Percentiles rank a stretch among this genome's conserved stretches.
phyloP scores from a whole-genome alignment of 805 yeast genomes.

The Yarrowia osloensis region DNA sequence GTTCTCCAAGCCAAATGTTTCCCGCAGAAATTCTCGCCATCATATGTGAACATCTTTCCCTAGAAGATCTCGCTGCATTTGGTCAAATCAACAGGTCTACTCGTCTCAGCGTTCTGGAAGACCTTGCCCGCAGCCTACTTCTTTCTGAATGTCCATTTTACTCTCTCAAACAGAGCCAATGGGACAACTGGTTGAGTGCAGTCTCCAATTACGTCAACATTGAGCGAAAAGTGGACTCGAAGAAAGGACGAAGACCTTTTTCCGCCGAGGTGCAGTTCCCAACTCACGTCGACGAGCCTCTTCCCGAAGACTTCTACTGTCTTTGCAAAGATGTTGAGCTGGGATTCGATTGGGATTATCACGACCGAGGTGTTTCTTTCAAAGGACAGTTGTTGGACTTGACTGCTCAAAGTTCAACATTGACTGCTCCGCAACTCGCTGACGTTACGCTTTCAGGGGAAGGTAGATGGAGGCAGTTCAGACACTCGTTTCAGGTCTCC shows the following conservation, averaged over 20 bases:
- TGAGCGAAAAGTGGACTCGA: no score
- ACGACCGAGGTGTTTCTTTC: neutral
- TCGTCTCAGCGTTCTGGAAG: no score
- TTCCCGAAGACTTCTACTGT: neutral
- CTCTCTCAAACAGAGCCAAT: neutral
- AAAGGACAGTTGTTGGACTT: neutral
- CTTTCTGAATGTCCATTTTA: neutral
- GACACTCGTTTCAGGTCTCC: neutral
- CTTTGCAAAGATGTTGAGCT: neutral
- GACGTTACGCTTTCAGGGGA: neutral
- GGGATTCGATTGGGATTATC: neutral
- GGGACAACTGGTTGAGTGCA: neutral
- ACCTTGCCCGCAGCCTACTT: no score
- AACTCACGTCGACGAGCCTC: neutral
- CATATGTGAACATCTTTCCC: neutral
- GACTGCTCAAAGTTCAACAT: neutral
- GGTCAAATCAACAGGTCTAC: neutral
- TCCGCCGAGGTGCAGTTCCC: neutral
- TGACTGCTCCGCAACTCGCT: no score
- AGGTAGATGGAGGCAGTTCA: neutral
- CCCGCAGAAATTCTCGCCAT: neutral
- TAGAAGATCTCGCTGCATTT: neutral
- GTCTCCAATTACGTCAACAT: no score
- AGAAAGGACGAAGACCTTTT: neutral
- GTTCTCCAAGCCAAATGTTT: neutral